Evolutionary conservation across 306 rosid genomes (phyloP), one percentile per base, ranked within the genome.

Genomic region (Benincasa hispida): DNA sequence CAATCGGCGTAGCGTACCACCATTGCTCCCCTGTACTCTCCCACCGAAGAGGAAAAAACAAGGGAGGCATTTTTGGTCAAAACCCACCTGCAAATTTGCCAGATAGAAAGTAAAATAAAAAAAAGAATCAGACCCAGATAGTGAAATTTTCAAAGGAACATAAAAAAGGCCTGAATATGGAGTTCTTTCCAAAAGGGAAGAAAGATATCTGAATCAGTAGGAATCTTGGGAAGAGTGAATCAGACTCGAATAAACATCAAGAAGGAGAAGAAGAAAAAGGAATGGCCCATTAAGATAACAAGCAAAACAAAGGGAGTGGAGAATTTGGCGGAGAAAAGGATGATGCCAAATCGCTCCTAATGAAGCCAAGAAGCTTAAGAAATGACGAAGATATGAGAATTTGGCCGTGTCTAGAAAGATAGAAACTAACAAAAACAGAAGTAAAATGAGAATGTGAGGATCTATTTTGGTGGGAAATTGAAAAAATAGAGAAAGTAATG

Each of bases 1-100:
- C 98, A 22, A 93, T 91, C 2, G 98, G 98, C 2, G 98, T 87
- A 5, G 94, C 98, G 60, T 82, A 93, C 98, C 98, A 93, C 98
- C 98, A 93, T 28, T 93, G 97, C 39, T 93, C 96, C 10, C 96
- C 90, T 0, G 92, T 91, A 82, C 96, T 91, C 59, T 93, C 97
- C 98, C 98, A 93, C 28, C 96, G 87, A 28, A 93, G 93, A 54
- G 98, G 97, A 35, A 93, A 90, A 24, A 83, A 78, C 4, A 85
- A 78, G 0, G 86, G 91, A 37, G 90, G 82, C 94, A 88, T 87
- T 50, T 61, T 48, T 50, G 9, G 17, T 25, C 41, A 6, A 70
- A 45, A 70, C 56, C 58, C 76, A 25, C 58, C 76, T 22, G 2
- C 39, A 75, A n/a, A n/a, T 55, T 2, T 11, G 3, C 30, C 24